phyloP scores from a whole-genome alignment of 1,284 basidiomycete genomes.

The Ceraceosorus guamensis region DNA sequence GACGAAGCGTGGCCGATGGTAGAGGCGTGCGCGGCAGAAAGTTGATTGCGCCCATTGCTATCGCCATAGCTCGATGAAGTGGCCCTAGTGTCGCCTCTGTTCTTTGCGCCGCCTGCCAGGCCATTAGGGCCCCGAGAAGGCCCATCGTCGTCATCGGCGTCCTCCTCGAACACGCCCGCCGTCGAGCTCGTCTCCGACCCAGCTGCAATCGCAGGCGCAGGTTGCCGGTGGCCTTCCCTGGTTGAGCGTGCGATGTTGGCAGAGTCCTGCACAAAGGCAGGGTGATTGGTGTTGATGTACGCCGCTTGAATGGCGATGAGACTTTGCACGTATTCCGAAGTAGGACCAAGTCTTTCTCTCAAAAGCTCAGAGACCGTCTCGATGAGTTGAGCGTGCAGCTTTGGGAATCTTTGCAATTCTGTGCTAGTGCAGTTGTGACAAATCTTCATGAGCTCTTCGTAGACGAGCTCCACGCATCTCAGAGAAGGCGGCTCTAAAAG shows the following conservation, averaged over 20 bases:
- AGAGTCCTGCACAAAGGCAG: slow-evolving; percentile 64
- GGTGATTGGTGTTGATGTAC: slow-evolving; percentile 98
- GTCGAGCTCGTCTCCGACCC: slow-evolving; percentile 17
- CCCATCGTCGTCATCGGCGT: slow-evolving; percentile 24
- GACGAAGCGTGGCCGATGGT: slow-evolving; percentile 23
- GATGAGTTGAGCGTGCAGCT: slow-evolving; percentile 83
- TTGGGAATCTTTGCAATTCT: slow-evolving; percentile 96
- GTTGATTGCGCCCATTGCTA: too few relatives aligned
- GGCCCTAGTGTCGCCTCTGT: slow-evolving; percentile 16
- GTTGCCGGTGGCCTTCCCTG: slow-evolving; percentile 34
- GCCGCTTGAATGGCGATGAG: slow-evolving; percentile 95
- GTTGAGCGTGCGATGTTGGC: slow-evolving; percentile 45
- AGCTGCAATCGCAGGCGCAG: slow-evolving; percentile 39
- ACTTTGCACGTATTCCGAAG: slow-evolving; percentile 89
- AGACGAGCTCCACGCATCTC: slow-evolving; percentile 94
- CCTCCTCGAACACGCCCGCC: slow-evolving; percentile 19
- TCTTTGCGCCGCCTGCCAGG: background rate
- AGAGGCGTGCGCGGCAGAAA: slow-evolving; percentile 7
- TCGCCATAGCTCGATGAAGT: slow-evolving; percentile 7
- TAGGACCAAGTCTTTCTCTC: slow-evolving; percentile 88
- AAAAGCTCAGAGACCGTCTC: slow-evolving; percentile 96
- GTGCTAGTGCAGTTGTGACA: slow-evolving; percentile 94
- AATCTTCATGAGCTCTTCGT: slow-evolving; percentile 98
- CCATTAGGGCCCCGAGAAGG: background rate
- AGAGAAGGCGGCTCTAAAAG: slow-evolving; percentile 85